These are phyloP conservation scores for Claviceps monticola DNA, from an alignment of 2,329 filamentous ascomycete species.

Conservation along the genomic window DNA sequence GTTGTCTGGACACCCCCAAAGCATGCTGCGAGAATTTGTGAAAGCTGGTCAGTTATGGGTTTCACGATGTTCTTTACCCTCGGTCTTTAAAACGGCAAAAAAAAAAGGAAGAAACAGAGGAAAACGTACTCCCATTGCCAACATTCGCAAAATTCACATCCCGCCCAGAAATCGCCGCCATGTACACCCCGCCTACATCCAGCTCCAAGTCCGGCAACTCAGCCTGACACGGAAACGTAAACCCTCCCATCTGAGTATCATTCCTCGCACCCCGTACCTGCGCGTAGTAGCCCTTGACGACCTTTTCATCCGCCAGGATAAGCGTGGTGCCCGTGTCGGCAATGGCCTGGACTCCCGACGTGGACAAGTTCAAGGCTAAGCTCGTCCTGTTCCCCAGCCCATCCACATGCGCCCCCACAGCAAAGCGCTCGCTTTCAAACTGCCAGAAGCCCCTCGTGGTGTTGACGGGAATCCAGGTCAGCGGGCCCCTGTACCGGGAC, in stretches of 20 bases:
- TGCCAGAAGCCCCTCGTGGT: conserved; percentile 51
- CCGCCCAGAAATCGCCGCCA: conserved; percentile 39
- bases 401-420: conserved; percentile 3
- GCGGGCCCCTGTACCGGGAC: conserved; percentile 45
- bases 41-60: not conserved
- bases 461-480: conserved; percentile 50
- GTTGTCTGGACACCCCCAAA: conserved; percentile 55
- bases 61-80: not conserved
- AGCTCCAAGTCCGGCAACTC: conserved; percentile 35
- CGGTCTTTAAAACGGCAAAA: accelerated
- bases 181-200: conserved; percentile 41
- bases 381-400: conserved; percentile 1
- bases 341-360: conserved; percentile 29
- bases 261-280: conserved; percentile 24
- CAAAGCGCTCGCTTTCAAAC: conserved; percentile 12
- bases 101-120: not conserved
- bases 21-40: conserved; percentile 30
- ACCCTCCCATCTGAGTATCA: conserved; percentile 25
- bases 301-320: conserved; percentile 39
- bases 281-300: conserved; percentile 35
- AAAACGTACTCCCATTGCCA: conserved; percentile 30
- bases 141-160: conserved; percentile 40
- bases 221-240: conserved; percentile 30
- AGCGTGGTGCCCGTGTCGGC: conserved; percentile 50
- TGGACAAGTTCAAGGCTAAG: conserved; percentile 14